A percentile compares a stretch with the other conserved stretches of the same genome.
Conservation (phyloP, 805 yeast species). For the Tetrapisispora pingtungensis region DNA sequence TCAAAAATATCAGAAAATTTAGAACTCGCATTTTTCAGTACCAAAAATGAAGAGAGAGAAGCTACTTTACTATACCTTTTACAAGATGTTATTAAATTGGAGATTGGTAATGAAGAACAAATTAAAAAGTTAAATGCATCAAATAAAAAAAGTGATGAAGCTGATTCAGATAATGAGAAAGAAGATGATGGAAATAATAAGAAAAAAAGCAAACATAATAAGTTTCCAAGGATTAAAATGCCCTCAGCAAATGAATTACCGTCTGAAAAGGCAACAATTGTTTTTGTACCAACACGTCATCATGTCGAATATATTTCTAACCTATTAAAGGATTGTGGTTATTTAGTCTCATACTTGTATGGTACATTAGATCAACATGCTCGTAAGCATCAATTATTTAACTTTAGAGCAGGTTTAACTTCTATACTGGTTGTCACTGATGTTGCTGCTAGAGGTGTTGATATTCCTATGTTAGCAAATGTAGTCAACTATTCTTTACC, state of each 20-base stretch:
- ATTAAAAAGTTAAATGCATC: constrained; percentile 40
- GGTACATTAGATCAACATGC: constrained; percentile 95
- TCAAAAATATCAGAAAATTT: constrained; percentile 80
- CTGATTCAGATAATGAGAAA: constrained; percentile 37
- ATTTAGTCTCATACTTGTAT: constrained; percentile 79
- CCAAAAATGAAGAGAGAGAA: constrained; percentile 80
- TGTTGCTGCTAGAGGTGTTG: constrained; percentile 98
- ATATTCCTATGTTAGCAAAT: constrained; percentile 91
- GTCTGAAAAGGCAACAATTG: constrained; percentile 74
- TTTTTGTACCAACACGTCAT: constrained; percentile 94
- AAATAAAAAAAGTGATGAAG: constrained; percentile 40
- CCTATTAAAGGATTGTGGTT: constrained; percentile 67
- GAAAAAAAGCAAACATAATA: constrained; percentile 30
- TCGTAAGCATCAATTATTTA: constrained; percentile 75
- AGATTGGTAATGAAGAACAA: constrained; percentile 66
- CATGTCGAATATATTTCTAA: constrained; percentile 86
- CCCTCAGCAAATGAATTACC: constrained; percentile 82
- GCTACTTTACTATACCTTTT: constrained; percentile 70
- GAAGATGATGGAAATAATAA: constrained; percentile 14
- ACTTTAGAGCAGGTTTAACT: constrained; percentile 77
- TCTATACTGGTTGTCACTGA: constrained; percentile 91
- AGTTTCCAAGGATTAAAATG: constrained; percentile 43
- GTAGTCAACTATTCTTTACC: constrained; percentile 89
- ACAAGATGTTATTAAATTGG: constrained; percentile 77
- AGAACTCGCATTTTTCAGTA: constrained; percentile 78